These are phyloP conservation scores for Pythium sp. DNA, from an alignment of 352 stramenopile genomes.

Conservation along the genomic window DNA sequence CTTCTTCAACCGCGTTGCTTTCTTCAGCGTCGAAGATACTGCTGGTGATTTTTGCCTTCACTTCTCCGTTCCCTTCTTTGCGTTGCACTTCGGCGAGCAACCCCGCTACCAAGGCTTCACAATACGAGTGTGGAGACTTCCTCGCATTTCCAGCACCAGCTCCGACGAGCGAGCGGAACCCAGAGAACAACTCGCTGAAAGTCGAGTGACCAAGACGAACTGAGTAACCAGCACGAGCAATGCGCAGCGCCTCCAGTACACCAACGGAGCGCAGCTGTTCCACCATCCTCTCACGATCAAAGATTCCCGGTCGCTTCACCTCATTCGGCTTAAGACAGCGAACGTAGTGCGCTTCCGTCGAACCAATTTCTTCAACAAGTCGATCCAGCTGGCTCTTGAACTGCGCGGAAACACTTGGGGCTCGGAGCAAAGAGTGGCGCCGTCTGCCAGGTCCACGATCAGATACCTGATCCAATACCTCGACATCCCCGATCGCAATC, in stretches of 20 bases:
- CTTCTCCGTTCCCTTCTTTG: constrained; percentile 1
- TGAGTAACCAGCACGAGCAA: constrained; percentile 94
- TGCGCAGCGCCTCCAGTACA: constrained; percentile 94
- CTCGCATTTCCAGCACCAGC: constrained; percentile 16
- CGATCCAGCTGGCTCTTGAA: constrained; percentile 93
- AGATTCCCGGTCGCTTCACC: constrained; percentile 57
- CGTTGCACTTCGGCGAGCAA: constrained; percentile 12
- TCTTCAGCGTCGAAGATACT: constrained; percentile 6
- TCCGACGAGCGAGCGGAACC: constrained; percentile 44
- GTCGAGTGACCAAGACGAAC: constrained; percentile 91
- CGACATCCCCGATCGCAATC: constrained; percentile 44
- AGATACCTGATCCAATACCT: constrained; percentile 37
- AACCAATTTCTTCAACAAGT: constrained; percentile 93
- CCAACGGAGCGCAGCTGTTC: constrained; percentile 97
- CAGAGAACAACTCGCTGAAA: constrained; percentile 84
- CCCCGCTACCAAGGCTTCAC: constrained; percentile 1
- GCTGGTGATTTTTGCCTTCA: neutral
- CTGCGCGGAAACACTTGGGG: constrained; percentile 85
- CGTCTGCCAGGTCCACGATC: constrained; percentile 27
- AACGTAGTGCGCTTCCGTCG: constrained; percentile 97
- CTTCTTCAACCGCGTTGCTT: constrained; percentile 3
- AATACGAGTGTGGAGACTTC: constrained; percentile 31
- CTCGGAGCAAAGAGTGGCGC: constrained; percentile 52
- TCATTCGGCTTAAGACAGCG: constrained; percentile 99
- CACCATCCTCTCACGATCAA: constrained; percentile 89